Base-by-base conservation (phyloP, 768 basidiomycete species). In the Neoboletus subvelutipes region DNA sequence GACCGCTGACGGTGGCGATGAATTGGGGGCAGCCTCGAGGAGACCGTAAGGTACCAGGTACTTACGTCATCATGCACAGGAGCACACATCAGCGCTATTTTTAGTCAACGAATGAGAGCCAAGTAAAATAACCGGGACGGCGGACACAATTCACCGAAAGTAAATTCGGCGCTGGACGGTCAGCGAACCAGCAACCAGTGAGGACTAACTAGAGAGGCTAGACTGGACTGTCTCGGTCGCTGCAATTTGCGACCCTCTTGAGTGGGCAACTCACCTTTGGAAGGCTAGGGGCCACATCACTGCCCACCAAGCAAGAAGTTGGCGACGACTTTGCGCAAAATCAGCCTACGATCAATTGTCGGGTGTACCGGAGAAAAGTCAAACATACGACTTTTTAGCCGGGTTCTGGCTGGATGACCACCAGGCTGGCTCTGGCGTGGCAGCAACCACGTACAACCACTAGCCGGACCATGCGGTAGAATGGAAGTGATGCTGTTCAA, bases 1-100 rank as follows among this genome's bases (percentile, higher is more conserved):
- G 47, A 33, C 31, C 55, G 57, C 22, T 57, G 56, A 40, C 37
- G 42, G 67, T 67, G 66, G 66, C 66, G 29, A 49, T 68, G 66
- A 56, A 55, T 57, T 20, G 48, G 52, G 55, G 64, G 58, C 40
- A 8, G 52, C 65, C 65, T 59, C 54, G 55, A 54, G 65, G 66
- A 54, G 36, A 33, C 51, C 57, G 24, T 45, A 57, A 62, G 66
- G 59, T 15, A 54, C 53, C 12, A 24, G 7, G 4, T 36, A 22
- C 60, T 60, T 59, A 67, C 55, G 1, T 43, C 55, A 65, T 36
- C 20, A 17, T 15, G 4, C 39, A 43, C 50, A 39, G 28, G 22
- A 31, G 34, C 6, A 22, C 20, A 13, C 24, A 31, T 31, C 28
- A 18, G 42, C 13, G 17, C 8, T 33, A 48, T 26, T 42, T 45